Conservation (phyloP, 1,284 basidiomycete genomes). For the Boletellus sp. region DNA sequence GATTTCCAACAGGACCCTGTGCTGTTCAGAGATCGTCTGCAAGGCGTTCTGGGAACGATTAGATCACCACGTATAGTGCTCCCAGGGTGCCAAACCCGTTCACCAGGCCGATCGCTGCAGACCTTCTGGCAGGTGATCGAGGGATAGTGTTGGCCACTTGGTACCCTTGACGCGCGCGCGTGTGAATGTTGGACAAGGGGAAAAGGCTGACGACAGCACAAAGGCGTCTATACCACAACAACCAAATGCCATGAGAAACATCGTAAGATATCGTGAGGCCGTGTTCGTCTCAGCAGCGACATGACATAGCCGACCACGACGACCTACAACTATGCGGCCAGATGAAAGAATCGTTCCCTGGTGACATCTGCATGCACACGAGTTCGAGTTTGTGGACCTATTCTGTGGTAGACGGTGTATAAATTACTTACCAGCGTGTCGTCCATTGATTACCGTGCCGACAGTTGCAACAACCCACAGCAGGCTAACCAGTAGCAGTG, state of each 20-base stretch:
- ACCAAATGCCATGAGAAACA: constrained; percentile 55
- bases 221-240: no score
- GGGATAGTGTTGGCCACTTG: constrained; percentile 57
- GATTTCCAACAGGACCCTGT: constrained; percentile 15
- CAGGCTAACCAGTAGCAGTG: constrained; percentile 39
- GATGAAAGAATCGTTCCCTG: constrained; percentile 69
- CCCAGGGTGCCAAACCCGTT: constrained; percentile 2
- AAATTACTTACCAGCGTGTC: constrained; percentile 55
- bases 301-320: no score
- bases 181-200: no score
- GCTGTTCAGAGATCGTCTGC: no score
- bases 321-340: constrained; percentile 52
- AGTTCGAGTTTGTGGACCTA: no score
- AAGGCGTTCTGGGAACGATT: no score
- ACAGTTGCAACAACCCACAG: constrained; percentile 62
- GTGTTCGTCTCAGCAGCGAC: no score
- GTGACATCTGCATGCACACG: constrained; percentile 41
- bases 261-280: constrained; percentile 22
- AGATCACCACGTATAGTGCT: no score
- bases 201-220: no score
- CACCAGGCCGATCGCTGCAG: constrained; percentile 41
- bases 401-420: no score
- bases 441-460: constrained; percentile 56
- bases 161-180: no score
- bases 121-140: constrained; percentile 59